A percentile compares a stretch with the other conserved stretches of the same genome.
phyloP scores from a whole-genome alignment of 441 rosid genomes.

The Mallotus japonicus region DNA sequence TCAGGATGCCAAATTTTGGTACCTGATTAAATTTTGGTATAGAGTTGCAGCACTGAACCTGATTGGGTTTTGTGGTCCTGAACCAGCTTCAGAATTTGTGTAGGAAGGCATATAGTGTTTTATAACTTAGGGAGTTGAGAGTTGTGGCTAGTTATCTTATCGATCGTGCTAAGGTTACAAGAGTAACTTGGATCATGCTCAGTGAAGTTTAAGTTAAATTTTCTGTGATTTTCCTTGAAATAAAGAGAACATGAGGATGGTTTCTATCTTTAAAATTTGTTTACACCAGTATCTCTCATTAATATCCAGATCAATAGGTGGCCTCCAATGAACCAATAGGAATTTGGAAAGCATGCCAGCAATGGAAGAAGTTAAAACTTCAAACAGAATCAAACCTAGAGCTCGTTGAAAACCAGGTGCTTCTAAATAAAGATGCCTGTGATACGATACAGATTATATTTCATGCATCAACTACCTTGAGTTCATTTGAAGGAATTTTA shows the following conservation, averaged over 20 bases:
- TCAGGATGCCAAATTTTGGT: background rate
- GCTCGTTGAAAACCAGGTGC: conserved; percentile 2
- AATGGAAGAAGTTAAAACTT: background rate
- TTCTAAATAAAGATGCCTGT: background rate
- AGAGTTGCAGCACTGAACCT: background rate
- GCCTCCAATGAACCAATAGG: too few species aligned
- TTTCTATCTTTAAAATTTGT: too few species aligned
- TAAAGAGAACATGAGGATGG: too few species aligned
- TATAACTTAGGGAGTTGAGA: background rate
- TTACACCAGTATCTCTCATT: background rate
- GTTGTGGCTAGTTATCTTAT: background rate
- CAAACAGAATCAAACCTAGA: background rate
- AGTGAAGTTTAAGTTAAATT: background rate
- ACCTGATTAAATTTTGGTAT: background rate
- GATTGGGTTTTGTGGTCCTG: background rate
- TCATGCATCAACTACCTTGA: background rate
- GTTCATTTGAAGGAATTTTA: too few species aligned
- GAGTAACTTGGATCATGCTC: background rate
- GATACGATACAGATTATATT: background rate
- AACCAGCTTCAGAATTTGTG: background rate
- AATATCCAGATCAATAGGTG: background rate
- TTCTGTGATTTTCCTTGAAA: too few species aligned
- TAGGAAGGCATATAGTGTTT: background rate
- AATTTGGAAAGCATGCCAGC: too few species aligned
- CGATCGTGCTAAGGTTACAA: background rate